Base-by-base conservation (phyloP, 306 rosid species). In the Trifolium subterraneum region DNA sequence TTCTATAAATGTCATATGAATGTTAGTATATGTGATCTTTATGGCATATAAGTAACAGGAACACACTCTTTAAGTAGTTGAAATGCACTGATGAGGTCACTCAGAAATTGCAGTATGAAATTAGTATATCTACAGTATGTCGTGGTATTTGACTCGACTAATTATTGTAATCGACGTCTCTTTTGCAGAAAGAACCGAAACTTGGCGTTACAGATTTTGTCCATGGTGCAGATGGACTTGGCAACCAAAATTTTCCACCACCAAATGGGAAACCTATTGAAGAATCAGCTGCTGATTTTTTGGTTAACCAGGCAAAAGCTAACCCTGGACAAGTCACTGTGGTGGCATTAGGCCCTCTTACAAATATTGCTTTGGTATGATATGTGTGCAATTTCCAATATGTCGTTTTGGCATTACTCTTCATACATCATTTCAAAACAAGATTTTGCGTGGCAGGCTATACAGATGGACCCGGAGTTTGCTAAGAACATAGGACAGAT, bases 181-280 rank as follows among this genome's bases (percentile, higher is more conserved):
- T 25, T 80, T 19, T 35, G 15, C 69, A 93, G 98, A 84, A 89
- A 10, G 91, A 84, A 60, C 78, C 89, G 67, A 93, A 91, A 76
- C 97, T 93, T 64, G 88, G 87, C 16, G 79, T 91, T 76, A 96
- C 98, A 77, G 93, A 84, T 86, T 93, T 93, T 79, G 98, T 93
- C 78, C 98, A 91, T 65, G 98, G 98, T 18, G 33, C 51, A 33
- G 98, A 91, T 82, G 98, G 98, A 68, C 97, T 93, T 70, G 98
- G 98, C 64, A 93, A 93, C 90, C 97, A 93, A 83, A 89, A 89
- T 78, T 93, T 93, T 73, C 88, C 94, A 55, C 87, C 97, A 36
- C 97, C 98, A 15, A 73, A 84, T 64, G 96, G 94, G 73, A 93
- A 88, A 88, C 88, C 88, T 58, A 55, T 86, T 64, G 86, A 88